Evolutionary conservation across 768 basidiomycete species (phyloP).

Genomic region (Serpula lacrymans): DNA sequence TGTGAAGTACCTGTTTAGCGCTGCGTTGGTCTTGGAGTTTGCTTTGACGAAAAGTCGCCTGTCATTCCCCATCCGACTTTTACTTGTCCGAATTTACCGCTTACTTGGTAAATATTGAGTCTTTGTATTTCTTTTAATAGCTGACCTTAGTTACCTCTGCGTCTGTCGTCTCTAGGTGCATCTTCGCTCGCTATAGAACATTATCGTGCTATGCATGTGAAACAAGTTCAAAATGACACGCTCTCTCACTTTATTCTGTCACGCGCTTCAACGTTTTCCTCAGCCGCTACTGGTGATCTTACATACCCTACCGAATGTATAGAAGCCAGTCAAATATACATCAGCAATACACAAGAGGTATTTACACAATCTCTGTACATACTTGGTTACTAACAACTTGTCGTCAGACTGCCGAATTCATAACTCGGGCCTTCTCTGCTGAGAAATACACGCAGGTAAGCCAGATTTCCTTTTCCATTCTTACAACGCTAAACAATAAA

Average conservation of each 20-base stretch:
- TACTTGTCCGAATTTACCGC: constrained; percentile 79
- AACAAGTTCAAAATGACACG: constrained; percentile 88
- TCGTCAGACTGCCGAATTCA: constrained; percentile 69
- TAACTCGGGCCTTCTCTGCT: constrained; percentile 70
- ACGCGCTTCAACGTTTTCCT: constrained; percentile 74
- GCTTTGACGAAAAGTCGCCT: constrained; percentile 70
- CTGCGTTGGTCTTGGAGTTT: constrained; percentile 66
- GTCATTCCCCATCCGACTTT: constrained; percentile 73
- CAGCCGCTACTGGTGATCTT: constrained; percentile 72
- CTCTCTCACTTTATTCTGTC: constrained; percentile 81
- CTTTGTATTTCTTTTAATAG: constrained; percentile 3
- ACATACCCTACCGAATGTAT: constrained; percentile 73
- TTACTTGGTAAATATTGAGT: constrained; percentile 55
- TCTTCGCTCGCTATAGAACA: constrained; percentile 73
- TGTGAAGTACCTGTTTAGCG: constrained; percentile 59
- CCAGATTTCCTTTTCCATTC: neutral
- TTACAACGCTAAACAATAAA: neutral
- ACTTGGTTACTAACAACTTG: constrained; percentile 6
- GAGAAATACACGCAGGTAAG: constrained; percentile 83
- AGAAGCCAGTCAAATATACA: constrained; percentile 78
- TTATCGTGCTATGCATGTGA: constrained; percentile 72
- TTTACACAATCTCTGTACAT: constrained; percentile 5
- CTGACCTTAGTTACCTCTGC: neutral
- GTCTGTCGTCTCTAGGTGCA: constrained; percentile 47
- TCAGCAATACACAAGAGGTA: constrained; percentile 78